Percentiles rank a stretch among this genome's conserved stretches.
Evolutionary conservation across 108 stramenopile genomes (phyloP).

Genomic region (Seminavis robusta): DNA sequence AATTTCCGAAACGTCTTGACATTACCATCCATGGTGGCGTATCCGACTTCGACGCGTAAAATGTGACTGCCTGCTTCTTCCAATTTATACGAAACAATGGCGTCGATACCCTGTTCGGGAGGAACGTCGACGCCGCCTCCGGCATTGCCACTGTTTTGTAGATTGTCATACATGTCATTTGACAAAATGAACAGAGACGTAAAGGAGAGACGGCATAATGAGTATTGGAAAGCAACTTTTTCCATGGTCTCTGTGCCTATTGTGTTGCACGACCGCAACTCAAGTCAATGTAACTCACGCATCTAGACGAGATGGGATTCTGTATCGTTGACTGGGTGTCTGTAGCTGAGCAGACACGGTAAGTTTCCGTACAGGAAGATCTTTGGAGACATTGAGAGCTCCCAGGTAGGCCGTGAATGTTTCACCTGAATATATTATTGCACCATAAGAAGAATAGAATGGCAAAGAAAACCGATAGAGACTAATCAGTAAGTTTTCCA

Average conservation of each 20-base stretch:
- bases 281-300: too few relatives aligned
- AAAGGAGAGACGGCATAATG: neutral
- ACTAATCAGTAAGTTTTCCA: too few relatives aligned
- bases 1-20: slow-evolving; percentile 74
- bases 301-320: slow-evolving; percentile 50
- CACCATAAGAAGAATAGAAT: neutral
- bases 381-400: slow-evolving; percentile 51
- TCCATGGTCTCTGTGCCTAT: neutral
- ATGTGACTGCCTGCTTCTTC: slow-evolving; percentile 85
- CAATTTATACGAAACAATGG: slow-evolving; percentile 69
- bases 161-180: neutral
- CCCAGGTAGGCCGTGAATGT: slow-evolving; percentile 84
- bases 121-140: slow-evolving; percentile 39
- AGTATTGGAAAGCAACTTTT: neutral
- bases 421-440: slow-evolving; percentile 74
- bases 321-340: slow-evolving; percentile 68
- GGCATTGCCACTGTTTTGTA: slow-evolving; percentile 32
- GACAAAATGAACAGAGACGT: neutral
- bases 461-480: neutral
- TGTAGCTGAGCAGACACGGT: slow-evolving; percentile 74
- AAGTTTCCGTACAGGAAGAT: slow-evolving; percentile 44
- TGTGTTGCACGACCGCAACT: neutral
- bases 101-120: slow-evolving; percentile 58
- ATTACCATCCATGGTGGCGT: slow-evolving; percentile 41
- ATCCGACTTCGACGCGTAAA: slow-evolving; percentile 78